Evolutionary conservation across 2,329 filamentous ascomycete species (phyloP), one percentile per base, ranked within the genome.

Genomic region (Pezicula rhizophila): DNA sequence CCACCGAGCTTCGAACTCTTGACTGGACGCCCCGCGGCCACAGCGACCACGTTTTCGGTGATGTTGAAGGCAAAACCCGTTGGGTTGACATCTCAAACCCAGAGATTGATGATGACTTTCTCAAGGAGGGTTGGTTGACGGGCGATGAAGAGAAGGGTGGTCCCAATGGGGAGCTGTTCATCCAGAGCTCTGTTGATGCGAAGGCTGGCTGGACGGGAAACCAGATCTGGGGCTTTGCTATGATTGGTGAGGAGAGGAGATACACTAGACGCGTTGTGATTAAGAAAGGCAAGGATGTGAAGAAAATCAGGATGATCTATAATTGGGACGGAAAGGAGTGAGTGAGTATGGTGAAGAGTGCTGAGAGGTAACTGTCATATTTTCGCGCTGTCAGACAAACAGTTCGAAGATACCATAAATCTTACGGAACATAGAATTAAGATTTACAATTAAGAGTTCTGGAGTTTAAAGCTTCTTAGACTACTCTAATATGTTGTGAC

Each of bases 11-110:
- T 7, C 77, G 84, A 42, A 68, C 62, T 1, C 66, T 85, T 2
- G 75, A 85, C 63, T 82, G 78, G 73, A 55, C 64, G 18, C 67
- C 64, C 52, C 71, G 75, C 23, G 68, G 71, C 23, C 80, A 83
- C 62, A 65, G 68, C 2, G 82, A 87, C 61, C 72, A 77, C 61
- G 72, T 87, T 57, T 87, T 86, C 62, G 84, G 84, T 25, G 68
- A 68, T 8, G 61, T 86, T 40, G 66, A 66, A 15, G 80, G 78
- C 25, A 67, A 68, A 46, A 72, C 68, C 18, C 68, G 75, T 28
- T 71, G 72, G 56, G 47, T 70, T 45, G 20, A 23, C 64, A 15
- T 63, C 58, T 10, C 54, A 54, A 10, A 60, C 67, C 51, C 60
- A 59, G n/a, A 58, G 8, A 64, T 67, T 39, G 63, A 61, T 31